Base-by-base conservation (phyloP, 2,329 filamentous ascomycete genomes). In the Monilinia fructigena region DNA sequence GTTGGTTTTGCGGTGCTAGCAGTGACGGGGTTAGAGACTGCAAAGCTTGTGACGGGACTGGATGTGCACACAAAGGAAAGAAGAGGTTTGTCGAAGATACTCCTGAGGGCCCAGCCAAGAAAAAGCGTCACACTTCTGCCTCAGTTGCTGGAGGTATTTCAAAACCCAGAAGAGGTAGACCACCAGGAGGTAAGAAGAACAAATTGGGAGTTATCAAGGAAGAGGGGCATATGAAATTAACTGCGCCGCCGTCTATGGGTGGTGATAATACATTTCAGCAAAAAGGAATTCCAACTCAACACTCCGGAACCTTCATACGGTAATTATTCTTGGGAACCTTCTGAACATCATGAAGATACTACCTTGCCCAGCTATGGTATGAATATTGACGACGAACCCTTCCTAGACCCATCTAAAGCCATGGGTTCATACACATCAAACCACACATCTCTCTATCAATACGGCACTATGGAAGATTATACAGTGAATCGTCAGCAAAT, bases 1-100 rank as follows among this genome's bases (percentile, higher is more conserved):
- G 65, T 42, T 63, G 58, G 65, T 28, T 26, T 20, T 73, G 72
- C 61, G 62, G 60, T 52, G 67, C 70, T 5, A 68, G 20, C 31
- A 66, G 63, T 2, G 69, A 65, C 31, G 58, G 58, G 26, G 28
- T 26, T 11, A 50, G 45, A n/a, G 45, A 60, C n/a, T 31, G 62
- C 7, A 26, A 55, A 48, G 12, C 12, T 11, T 64, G 62, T 56
- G 40, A 45, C 8, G 60, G 50, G 6, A 52, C 47, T 8, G 47
- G 47, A n/a, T 31, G 48, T 42, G 35, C 47, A 54, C 3, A n/a
- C 3, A 63, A 54, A 53, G 23, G 60, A 20, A 63, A 63, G 23
- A 54, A 42, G 7, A 54, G 28, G 38, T 26, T 12, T 53, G 8
- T 14, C 35, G 38, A 63, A 48, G 40, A 45, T 38, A 20, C 12